phyloP scores from a whole-genome alignment of 2,329 filamentous ascomycete genomes.

The Amphichorda felina region DNA sequence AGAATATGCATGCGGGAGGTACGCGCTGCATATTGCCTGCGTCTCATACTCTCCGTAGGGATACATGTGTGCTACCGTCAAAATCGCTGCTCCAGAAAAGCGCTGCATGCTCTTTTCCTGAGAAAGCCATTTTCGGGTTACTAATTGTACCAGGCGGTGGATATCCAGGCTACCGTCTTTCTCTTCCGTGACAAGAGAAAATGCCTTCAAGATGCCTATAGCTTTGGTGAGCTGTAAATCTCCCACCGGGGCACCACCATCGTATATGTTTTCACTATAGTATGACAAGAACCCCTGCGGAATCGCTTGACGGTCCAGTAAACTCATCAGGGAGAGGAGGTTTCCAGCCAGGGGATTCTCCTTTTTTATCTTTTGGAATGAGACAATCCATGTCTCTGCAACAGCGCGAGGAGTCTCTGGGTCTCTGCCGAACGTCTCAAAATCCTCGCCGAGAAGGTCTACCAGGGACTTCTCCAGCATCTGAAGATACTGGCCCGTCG shows the following conservation, averaged over 20 bases:
- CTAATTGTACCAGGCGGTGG: conserved; percentile 20
- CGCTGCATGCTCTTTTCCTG: no score
- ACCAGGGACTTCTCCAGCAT: conserved; percentile 11
- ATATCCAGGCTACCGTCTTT: conserved; percentile 10
- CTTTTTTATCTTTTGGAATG: conserved; percentile 17
- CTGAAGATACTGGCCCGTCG: conserved; percentile 13
- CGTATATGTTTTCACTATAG: not conserved
- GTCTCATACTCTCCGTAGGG: no score
- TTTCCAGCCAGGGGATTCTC: conserved; percentile 12
- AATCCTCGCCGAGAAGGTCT: conserved; percentile 15
- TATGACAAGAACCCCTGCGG: conserved; percentile 9
- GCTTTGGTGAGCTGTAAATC: conserved; percentile 5
- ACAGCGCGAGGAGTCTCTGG: conserved; percentile 13
- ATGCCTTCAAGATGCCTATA: conserved; percentile 13
- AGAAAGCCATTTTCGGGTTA: conserved; percentile 16
- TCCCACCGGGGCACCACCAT: not conserved
- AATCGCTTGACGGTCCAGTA: conserved; percentile 17
- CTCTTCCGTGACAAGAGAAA: conserved; percentile 11
- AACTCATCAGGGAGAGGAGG: conserved; percentile 17
- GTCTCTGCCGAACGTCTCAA: conserved; percentile 16
- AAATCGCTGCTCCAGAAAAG: no score
- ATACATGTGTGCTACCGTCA: no score
- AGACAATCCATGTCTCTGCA: conserved; percentile 18
- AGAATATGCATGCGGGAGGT: no score
- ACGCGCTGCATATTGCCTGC: no score